Base-by-base conservation (phyloP, 2,329 filamentous ascomycete species). In the Cercospora sp. region DNA sequence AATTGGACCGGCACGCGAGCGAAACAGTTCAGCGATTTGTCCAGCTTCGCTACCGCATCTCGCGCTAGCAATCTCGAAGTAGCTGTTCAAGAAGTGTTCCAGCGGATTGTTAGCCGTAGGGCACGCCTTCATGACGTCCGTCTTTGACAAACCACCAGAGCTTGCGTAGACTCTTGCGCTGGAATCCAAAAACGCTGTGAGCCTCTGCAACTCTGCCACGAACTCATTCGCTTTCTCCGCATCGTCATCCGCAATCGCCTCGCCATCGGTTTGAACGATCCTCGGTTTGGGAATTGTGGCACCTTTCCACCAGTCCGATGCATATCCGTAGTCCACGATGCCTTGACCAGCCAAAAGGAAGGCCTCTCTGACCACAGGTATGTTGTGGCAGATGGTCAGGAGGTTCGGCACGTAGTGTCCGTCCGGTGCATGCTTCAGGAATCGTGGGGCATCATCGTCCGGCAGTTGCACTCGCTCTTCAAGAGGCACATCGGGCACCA, bases 301-400 rank as follows among this genome's bases (percentile, higher is more conserved):
- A 20, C 88, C 88, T 72, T 84, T 86, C 87, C 88, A 90, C 88
- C 88, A 90, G 10, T 87, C 84, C 1, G 80, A 72, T 67, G 88
- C 83, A 63, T 83, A 76, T 53, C 86, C 86, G 72, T 90, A 90
- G 66, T 85, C 80, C 2, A 78, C 74, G 26, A 83, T 76, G 5
- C 80, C 72, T 28, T 82, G 77, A 7, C 79, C 78, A n/a, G 83
- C 80, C 48, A 83, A 75, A 12, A 89, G 76, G 9, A 90, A 79
- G 8, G 85, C 84, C 73, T 89, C 86, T 65, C 87, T 82, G 20
- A 84, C 85, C 31, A 85, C 77, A 3, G 87, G 87, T 65, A 90
- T 88, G 20, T 84, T 82, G 73, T 88, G 86, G n/a, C 88, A 81
- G 67, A 90, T 88, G 5, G 87, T 88, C 53, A 90, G 73, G 20